Evolutionary conservation across 208 protist species (phyloP).

Genomic region (Naegleria lovaniensis): DNA sequence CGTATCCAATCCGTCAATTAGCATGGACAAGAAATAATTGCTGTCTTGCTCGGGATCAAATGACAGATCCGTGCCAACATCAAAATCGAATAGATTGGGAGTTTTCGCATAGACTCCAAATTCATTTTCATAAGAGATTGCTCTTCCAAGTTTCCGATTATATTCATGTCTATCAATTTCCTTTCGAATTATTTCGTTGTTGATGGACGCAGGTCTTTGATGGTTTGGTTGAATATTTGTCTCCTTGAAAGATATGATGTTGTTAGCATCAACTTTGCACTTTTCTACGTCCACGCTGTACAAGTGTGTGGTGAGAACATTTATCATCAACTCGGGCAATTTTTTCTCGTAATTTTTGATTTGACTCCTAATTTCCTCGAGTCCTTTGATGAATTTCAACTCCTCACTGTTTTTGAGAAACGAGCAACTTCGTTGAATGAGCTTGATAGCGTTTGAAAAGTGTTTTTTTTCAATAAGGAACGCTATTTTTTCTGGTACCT

Average conservation of each 20-base stretch:
- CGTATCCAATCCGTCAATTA: not conserved
- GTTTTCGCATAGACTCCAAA: not conserved
- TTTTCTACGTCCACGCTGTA: not conserved
- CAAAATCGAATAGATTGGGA: not conserved
- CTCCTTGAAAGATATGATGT: not conserved
- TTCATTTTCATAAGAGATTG: not conserved
- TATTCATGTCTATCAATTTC: not conserved
- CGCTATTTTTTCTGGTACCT: not conserved
- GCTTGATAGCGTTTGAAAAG: not conserved
- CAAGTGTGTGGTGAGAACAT: not conserved
- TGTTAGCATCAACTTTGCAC: not conserved
- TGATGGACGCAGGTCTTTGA: not conserved
- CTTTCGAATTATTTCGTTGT: not conserved
- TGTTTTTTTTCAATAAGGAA: slow-evolving; percentile 3
- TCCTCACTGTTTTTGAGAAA: not conserved
- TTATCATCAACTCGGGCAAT: not conserved
- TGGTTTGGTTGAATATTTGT: not conserved
- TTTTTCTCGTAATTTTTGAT: not conserved
- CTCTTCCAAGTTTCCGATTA: not conserved
- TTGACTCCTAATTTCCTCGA: not conserved
- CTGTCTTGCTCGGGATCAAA: slow-evolving; percentile 11
- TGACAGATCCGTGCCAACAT: not conserved
- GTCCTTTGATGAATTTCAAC: not conserved
- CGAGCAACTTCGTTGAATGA: not conserved
- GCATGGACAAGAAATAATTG: not conserved